Conservation (phyloP, 2,329 filamentous ascomycete genomes). For the Beauveria sp. region DNA sequence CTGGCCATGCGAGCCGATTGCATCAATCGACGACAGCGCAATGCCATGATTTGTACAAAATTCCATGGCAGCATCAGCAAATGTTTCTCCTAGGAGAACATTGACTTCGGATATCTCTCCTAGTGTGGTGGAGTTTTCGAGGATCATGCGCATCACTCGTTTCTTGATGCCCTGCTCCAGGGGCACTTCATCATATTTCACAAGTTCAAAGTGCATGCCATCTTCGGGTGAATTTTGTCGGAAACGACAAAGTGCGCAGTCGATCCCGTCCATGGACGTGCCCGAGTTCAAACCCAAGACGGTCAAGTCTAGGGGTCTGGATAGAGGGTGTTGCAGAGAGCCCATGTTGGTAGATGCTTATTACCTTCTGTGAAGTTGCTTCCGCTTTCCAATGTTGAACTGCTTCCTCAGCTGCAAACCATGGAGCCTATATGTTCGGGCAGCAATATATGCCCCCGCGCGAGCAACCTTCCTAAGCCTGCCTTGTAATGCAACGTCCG, state of each 20-base stretch:
- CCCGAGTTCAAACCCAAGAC: conserved; percentile 45
- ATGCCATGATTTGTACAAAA: conserved; percentile 41
- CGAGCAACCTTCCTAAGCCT: background rate
- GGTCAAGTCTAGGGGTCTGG: conserved; percentile 36
- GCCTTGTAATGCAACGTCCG: background rate
- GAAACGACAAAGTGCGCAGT: conserved; percentile 51
- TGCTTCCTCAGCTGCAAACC: background rate
- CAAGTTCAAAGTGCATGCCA: conserved; percentile 48
- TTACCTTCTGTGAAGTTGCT: background rate
- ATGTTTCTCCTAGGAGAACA: conserved; percentile 47
- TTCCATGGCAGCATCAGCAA: conserved; percentile 41
- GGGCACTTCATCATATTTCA: conserved; percentile 50
- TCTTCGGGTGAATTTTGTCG: conserved; percentile 42
- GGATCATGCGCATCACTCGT: conserved; percentile 49
- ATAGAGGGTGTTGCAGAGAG: background rate
- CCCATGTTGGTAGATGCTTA: background rate
- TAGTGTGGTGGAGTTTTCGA: conserved; percentile 44
- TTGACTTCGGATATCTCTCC: conserved; percentile 50
- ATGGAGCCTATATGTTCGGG: background rate
- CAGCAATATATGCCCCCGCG: background rate
- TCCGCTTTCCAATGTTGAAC: no score
- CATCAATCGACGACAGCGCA: conserved; percentile 39
- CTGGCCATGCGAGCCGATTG: conserved; percentile 50
- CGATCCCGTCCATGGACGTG: conserved; percentile 50
- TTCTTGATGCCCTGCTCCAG: conserved; percentile 46